A percentile compares a stretch with the other conserved stretches of the same genome.
phyloP scores from a whole-genome alignment of 2,329 filamentous ascomycete genomes.

The Tolypocladium album region DNA sequence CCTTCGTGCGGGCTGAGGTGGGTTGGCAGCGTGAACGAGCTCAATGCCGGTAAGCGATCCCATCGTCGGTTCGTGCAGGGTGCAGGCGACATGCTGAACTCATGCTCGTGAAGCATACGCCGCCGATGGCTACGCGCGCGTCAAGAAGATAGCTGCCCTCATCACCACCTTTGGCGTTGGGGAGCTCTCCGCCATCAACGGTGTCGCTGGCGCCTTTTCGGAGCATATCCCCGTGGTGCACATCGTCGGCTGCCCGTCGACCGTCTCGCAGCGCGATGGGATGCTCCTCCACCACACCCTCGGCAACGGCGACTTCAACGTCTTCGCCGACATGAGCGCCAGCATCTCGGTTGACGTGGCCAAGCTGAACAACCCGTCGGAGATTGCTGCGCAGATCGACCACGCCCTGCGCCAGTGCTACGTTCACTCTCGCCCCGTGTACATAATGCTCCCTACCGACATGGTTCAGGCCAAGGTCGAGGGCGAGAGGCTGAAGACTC shows the following conservation, averaged over 20 bases:
- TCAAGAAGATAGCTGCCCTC: slow-evolving; percentile 59
- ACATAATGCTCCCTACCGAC: slow-evolving; percentile 74
- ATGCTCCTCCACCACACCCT: slow-evolving; percentile 57
- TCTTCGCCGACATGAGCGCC: slow-evolving; percentile 69
- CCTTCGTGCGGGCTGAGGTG: slow-evolving; percentile 47
- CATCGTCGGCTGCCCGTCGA: slow-evolving; percentile 46
- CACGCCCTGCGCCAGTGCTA: slow-evolving; percentile 66
- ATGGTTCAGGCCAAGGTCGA: slow-evolving; percentile 69
- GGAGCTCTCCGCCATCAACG: slow-evolving; percentile 64
- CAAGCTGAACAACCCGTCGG: slow-evolving; percentile 57
- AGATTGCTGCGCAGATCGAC: slow-evolving; percentile 68
- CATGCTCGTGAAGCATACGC: slow-evolving; percentile 47
- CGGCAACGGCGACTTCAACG: slow-evolving; percentile 70
- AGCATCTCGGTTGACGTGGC: slow-evolving; percentile 61
- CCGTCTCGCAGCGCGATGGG: slow-evolving; percentile 33
- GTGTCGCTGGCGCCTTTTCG: slow-evolving; percentile 61
- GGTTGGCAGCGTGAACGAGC: slow-evolving; percentile 62
- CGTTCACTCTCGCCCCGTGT: slow-evolving; percentile 65
- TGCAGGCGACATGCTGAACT: slow-evolving; percentile 5
- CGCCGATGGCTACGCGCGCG: slow-evolving; percentile 68
- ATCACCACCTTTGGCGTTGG: slow-evolving; percentile 70
- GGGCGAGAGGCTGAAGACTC: slow-evolving; percentile 57
- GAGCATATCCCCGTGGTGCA: slow-evolving; percentile 64
- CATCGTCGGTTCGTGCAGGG: background rate
- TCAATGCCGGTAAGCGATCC: slow-evolving; percentile 51